Percentiles rank a stretch among this genome's conserved stretches.
These are phyloP conservation scores for Trichoderma erinaceum DNA, from an alignment of 495 filamentous ascomycete species.

Conservation along the genomic window DNA sequence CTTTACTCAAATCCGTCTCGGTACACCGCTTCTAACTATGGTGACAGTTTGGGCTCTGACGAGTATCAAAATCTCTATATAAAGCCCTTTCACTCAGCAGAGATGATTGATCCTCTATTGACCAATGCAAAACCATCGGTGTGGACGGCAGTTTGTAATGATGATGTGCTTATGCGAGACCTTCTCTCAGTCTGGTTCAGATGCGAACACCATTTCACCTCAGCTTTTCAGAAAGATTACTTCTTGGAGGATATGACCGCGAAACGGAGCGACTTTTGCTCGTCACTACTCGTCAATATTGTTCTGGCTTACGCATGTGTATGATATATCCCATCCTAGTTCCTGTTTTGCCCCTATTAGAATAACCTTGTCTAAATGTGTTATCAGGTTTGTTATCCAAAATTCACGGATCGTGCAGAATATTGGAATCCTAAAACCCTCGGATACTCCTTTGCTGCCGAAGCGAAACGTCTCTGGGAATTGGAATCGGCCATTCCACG, in stretches of 20 bases:
- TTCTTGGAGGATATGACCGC: constrained; percentile 27
- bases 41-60: not conserved
- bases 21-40: not conserved
- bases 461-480: not conserved
- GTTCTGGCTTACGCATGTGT: constrained; percentile 27
- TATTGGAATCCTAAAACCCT: not conserved
- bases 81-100: not conserved
- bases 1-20: constrained; percentile 22
- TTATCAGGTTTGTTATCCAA: not conserved
- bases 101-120: not conserved
- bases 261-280: constrained; percentile 23
- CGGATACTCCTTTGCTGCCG: not conserved
- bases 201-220: constrained; percentile 23
- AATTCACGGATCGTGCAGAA: not conserved
- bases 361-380: not conserved
- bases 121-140: constrained; percentile 20
- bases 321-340: constrained; percentile 7
- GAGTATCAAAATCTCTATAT: not conserved
- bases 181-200: constrained; percentile 23
- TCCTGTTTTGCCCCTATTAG: not conserved
- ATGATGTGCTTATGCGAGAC: constrained; percentile 24
- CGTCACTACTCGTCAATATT: constrained; percentile 28
- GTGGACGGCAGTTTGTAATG: constrained; percentile 26
- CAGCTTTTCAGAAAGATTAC: constrained; percentile 27
- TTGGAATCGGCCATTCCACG: not conserved